These are phyloP conservation scores for Albifimbria verrucaria DNA, from an alignment of 2,329 filamentous ascomycete species.

Conservation along the genomic window DNA sequence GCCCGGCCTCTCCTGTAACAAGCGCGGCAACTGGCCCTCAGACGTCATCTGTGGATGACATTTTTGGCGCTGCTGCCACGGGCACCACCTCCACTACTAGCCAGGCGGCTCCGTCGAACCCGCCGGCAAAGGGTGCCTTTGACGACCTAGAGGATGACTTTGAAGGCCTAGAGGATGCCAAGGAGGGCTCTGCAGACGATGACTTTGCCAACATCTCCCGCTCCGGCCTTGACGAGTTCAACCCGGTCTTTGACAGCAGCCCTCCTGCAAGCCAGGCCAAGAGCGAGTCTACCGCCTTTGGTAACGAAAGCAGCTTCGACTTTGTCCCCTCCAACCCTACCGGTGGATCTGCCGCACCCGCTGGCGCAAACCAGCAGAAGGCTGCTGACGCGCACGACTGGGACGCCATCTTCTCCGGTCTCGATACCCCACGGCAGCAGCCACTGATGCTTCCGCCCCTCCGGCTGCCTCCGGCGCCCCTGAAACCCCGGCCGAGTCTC, in stretches of 20 bases:
- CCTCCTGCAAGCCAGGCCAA: slow-evolving; percentile 52
- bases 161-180: slow-evolving; percentile 78
- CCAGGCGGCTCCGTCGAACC: slow-evolving; percentile 29
- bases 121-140: slow-evolving; percentile 51
- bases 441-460: slow-evolving; percentile 12
- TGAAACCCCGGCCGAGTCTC: slow-evolving; percentile 13
- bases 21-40: slow-evolving; percentile 17
- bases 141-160: slow-evolving; percentile 79
- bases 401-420: slow-evolving; percentile 87
- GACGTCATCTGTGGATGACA: slow-evolving; percentile 36
- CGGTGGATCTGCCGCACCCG: slow-evolving; percentile 31
- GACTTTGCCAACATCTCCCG: slow-evolving; percentile 74
- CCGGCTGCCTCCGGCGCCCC: slow-evolving; percentile 10
- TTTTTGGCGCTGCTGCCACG: slow-evolving; percentile 35
- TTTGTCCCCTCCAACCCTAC: slow-evolving; percentile 43
- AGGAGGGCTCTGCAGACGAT: slow-evolving; percentile 75
- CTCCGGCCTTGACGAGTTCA: slow-evolving; percentile 73
- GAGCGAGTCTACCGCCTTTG: slow-evolving; percentile 50
- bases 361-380: slow-evolving; percentile 34
- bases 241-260: slow-evolving; percentile 75
- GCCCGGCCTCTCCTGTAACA: slow-evolving; percentile 28
- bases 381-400: slow-evolving; percentile 69
- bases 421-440: slow-evolving; percentile 55
- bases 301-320: slow-evolving; percentile 56
- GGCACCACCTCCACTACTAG: slow-evolving; percentile 21